A percentile compares a stretch with the other conserved stretches of the same genome.
Evolutionary conservation across 2,329 filamentous ascomycete species (phyloP).

Genomic region (Lecanicillium sp.): DNA sequence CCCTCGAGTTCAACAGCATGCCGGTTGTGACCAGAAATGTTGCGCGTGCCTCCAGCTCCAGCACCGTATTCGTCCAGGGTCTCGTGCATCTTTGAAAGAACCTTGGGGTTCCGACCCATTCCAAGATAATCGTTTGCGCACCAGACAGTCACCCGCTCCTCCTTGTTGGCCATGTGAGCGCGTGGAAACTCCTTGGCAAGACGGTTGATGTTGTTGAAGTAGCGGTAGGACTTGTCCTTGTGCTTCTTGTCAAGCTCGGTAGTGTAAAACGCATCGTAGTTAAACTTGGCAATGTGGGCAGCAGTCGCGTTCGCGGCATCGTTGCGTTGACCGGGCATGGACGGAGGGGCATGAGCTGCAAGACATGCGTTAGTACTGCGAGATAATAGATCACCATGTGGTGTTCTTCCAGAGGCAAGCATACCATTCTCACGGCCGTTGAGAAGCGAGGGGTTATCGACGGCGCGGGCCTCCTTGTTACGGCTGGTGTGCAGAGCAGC

Average conservation of each 20-base stretch:
- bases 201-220: constrained; percentile 99
- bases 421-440: constrained; percentile 41
- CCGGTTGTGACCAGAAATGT: constrained; percentile 96
- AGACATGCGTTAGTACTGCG: constrained; percentile 11
- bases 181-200: constrained; percentile 92
- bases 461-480: constrained; percentile 66
- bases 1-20: constrained; percentile 81
- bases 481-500: constrained; percentile 76
- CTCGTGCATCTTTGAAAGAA: constrained; percentile 87
- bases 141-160: constrained; percentile 93
- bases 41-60: constrained; percentile 89
- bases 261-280: constrained; percentile 87
- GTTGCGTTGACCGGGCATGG: constrained; percentile 15
- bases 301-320: constrained; percentile 4
- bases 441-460: constrained; percentile 52
- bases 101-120: constrained; percentile 86
- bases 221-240: constrained; percentile 98
- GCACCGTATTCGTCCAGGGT: constrained; percentile 92
- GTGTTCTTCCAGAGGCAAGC: too few relatives aligned
- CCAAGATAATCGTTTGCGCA: constrained; percentile 98
- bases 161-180: constrained; percentile 76
- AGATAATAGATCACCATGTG: constrained; percentile 7
- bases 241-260: constrained; percentile 94
- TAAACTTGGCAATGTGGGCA: constrained; percentile 49
- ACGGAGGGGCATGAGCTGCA: constrained; percentile 16